These are phyloP conservation scores for Bryoerythrophyllum caledonicum DNA, from an alignment of 225 moss, liverwort and hornwort genomes.

Conservation along the genomic window DNA sequence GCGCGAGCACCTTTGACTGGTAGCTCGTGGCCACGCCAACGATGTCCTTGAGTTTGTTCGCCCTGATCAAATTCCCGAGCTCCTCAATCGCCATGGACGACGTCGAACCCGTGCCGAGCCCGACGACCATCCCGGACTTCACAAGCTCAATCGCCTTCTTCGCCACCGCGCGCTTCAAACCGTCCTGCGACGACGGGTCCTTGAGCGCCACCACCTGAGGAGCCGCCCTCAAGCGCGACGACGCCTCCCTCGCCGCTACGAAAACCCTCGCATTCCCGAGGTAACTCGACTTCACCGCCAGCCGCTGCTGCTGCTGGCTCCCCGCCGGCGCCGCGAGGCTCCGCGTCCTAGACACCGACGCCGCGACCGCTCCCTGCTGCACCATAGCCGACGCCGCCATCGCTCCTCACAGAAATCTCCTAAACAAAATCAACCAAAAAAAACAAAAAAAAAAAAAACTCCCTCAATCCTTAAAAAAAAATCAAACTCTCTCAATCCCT, in stretches of 20 bases:
- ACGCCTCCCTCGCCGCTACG: background rate
- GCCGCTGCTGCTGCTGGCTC: conserved; percentile 15
- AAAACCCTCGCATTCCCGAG: conserved; percentile 35
- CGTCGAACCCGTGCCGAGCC: conserved; percentile 91
- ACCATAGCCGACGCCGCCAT: conserved; percentile 50
- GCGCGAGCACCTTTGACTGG: conserved; percentile 87
- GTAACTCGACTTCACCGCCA: conserved; percentile 22
- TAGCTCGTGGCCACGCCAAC: conserved; percentile 88
- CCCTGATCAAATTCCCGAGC: conserved; percentile 70
- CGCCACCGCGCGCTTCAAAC: conserved; percentile 81
- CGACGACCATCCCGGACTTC: conserved; percentile 89
- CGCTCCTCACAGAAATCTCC: background rate
- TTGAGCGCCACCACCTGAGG: conserved; percentile 39
- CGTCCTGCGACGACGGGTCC: conserved; percentile 54
- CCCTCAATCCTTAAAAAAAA: no score
- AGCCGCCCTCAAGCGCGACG: background rate
- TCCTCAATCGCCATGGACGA: conserved; percentile 98
- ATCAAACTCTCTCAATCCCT: no score
- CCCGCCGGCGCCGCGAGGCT: conserved; percentile 11
- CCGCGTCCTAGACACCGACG: conserved; percentile 18
- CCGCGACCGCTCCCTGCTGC: conserved; percentile 28
- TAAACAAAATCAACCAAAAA: no score
- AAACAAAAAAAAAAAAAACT: no score
- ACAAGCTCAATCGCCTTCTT: conserved; percentile 89
- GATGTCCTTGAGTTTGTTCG: conserved; percentile 84